A percentile compares a stretch with the other conserved stretches of the same genome.
Conservation (phyloP, 148 eudicot species). For the Suaeda aralocaspica region DNA sequence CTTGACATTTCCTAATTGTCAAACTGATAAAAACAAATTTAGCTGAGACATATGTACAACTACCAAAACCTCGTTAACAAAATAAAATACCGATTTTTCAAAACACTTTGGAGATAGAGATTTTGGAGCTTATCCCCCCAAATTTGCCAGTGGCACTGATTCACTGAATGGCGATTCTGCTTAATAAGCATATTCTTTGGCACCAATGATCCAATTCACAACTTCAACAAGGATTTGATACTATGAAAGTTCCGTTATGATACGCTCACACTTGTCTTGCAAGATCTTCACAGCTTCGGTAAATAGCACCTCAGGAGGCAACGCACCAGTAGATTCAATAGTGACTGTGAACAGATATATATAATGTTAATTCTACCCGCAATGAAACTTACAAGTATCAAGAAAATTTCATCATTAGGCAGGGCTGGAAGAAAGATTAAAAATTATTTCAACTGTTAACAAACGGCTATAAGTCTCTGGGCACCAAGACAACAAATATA, state of each 20-base stretch:
- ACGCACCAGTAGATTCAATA: constrained; percentile 87
- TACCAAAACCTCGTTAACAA: background rate
- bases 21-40: background rate
- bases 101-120: background rate
- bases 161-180: background rate
- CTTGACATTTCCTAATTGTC: background rate
- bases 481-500: background rate
- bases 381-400: background rate
- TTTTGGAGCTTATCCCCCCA: background rate
- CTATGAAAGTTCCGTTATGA: constrained; percentile 77
- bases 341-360: constrained; percentile 43
- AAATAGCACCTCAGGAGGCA: constrained; percentile 85
- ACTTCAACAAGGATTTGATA: background rate
- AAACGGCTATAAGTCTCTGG: no score
- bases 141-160: background rate
- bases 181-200: background rate
- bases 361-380: background rate
- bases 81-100: background rate
- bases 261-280: constrained; percentile 79
- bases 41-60: constrained; percentile 13
- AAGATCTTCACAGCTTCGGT: constrained; percentile 88
- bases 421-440: background rate
- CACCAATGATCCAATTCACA: background rate
- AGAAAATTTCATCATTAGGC: background rate
- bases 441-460: background rate